Evolutionary conservation across 805 yeast species (phyloP).

Genomic region (Vanderwaltozyma verrucispora): DNA sequence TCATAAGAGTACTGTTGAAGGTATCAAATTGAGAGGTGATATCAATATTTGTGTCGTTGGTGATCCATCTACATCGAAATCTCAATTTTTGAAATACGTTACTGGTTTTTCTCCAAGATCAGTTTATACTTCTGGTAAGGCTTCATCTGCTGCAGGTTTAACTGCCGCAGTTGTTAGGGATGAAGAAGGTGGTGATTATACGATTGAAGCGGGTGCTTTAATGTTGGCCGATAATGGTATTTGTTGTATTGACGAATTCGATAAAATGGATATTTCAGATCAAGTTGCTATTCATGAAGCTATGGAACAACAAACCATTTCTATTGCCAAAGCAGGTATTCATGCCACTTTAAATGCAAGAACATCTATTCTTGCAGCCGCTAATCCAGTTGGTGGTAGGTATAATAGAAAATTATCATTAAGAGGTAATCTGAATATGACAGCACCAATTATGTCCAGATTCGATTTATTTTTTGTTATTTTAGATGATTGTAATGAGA

Average conservation of each 20-base stretch:
- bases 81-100: conserved; percentile 90
- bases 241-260: conserved; percentile 97
- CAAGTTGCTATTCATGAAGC: conserved; percentile 99
- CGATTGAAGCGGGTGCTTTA: conserved; percentile 97
- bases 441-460: conserved; percentile 98
- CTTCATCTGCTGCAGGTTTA: conserved; percentile 96
- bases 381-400: conserved; percentile 95
- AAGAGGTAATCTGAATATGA: conserved; percentile 83
- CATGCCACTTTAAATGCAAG: conserved; percentile 97
- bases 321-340: conserved; percentile 97
- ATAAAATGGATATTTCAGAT: conserved; percentile 90
- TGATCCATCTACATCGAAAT: conserved; percentile 95
- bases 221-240: conserved; percentile 98
- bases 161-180: conserved; percentile 97
- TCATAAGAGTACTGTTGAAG: conserved; percentile 87
- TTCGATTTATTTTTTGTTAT: conserved; percentile 93
- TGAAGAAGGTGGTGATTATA: conserved; percentile 93
- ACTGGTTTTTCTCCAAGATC: conserved; percentile 88
- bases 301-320: conserved; percentile 98
- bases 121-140: conserved; percentile 95
- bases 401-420: conserved; percentile 80
- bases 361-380: conserved; percentile 96
- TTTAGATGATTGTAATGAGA: conserved; percentile 88
- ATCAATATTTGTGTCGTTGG: conserved; percentile 95
- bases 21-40: conserved; percentile 92